Evolutionary conservation across 2,329 filamentous ascomycete genomes (phyloP), one percentile per base, ranked within the genome.

Genomic region (Cladosporium sp.): DNA sequence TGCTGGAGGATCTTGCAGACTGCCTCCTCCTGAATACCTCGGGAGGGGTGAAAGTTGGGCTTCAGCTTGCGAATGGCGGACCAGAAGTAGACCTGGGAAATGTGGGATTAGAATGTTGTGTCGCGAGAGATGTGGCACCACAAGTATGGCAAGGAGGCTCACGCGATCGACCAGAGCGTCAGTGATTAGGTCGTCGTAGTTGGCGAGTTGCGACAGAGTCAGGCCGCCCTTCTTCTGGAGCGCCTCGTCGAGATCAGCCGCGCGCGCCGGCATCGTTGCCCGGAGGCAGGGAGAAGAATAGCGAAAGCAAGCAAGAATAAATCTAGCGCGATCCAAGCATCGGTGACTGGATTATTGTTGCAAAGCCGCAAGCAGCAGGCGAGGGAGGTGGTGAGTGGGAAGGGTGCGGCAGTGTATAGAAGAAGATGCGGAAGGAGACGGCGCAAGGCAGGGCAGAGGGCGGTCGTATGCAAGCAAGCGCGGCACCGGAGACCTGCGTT

Each of bases 91-190:
- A 92, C 90, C 94, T 97, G 70, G 21, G 18, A 26, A 23, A 28
- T n/a, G 46, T 67, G 29, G 23, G 68, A 71, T 67, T 26, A 67
- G 57, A 44, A 12, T 40, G 18, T 33, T 33, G 52, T n/a, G 26
- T 55, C 29, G 52, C 52, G 52, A 23, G 11, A 21, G 3, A 46
- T 4, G n/a, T 7, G 7, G 14, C 52, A 31, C 8, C 16, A 5
- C 52, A 3, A 53, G 28, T 18, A 11, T 8, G 46, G 29, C 28
- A 52, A 44, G 11, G 5, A 53, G 57, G 85, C 91, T 80, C 85
- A 97, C 94, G 81, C 94, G 92, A 80, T 99, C 95, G 67, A 99
- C 89, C 62, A 99, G 88, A 71, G 92, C 91, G 85, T 99, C 95
- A 8, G 95, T 99, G 68, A 96, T 84, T 70, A 98, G 89, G 79